A percentile compares a stretch with the other conserved stretches of the same genome.
Conservation (phyloP, 768 basidiomycete species). For the Pisolithus marmoratus region DNA sequence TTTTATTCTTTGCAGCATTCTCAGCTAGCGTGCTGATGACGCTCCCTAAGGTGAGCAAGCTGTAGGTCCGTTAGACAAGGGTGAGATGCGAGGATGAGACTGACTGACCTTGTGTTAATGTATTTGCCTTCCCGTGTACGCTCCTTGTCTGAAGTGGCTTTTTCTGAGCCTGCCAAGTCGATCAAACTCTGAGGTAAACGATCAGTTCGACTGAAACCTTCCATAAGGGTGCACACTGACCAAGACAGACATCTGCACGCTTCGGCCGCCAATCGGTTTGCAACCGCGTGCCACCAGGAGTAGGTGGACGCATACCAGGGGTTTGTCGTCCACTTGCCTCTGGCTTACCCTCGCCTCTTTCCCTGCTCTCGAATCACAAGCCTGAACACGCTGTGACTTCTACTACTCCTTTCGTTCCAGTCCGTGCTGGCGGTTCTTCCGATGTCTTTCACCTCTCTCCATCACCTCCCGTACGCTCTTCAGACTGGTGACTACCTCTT, state of each 20-base stretch:
- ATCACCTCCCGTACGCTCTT: slow-evolving; percentile 83
- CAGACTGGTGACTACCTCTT: slow-evolving; percentile 91
- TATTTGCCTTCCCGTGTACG: slow-evolving; percentile 94
- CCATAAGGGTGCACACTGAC: slow-evolving; percentile 33
- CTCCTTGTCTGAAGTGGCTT: slow-evolving; percentile 92
- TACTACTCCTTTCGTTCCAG: slow-evolving; percentile 94
- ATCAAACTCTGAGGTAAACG: slow-evolving; percentile 64
- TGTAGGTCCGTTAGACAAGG: slow-evolving; percentile 22
- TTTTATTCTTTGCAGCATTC: slow-evolving; percentile 73
- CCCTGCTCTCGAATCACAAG: slow-evolving; percentile 88
- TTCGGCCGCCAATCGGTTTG: slow-evolving; percentile 76
- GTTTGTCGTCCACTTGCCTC: slow-evolving; percentile 43
- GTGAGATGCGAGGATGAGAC: not conserved
- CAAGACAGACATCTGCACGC: slow-evolving; percentile 72
- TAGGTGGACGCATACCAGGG: slow-evolving; percentile 45
- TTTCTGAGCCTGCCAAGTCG: slow-evolving; percentile 95
- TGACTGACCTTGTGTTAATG: slow-evolving; percentile 78
- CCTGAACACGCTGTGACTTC: slow-evolving; percentile 92
- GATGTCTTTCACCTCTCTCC: slow-evolving; percentile 76
- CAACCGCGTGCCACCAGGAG: slow-evolving; percentile 56
- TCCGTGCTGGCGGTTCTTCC: slow-evolving; percentile 95
- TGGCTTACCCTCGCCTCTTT: slow-evolving; percentile 47
- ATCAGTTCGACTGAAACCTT: not conserved
- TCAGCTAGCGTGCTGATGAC: slow-evolving; percentile 92
- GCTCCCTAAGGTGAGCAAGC: slow-evolving; percentile 85